Conservation (phyloP, 2,329 filamentous ascomycete species). For the Paraconiothyrium sp. region DNA sequence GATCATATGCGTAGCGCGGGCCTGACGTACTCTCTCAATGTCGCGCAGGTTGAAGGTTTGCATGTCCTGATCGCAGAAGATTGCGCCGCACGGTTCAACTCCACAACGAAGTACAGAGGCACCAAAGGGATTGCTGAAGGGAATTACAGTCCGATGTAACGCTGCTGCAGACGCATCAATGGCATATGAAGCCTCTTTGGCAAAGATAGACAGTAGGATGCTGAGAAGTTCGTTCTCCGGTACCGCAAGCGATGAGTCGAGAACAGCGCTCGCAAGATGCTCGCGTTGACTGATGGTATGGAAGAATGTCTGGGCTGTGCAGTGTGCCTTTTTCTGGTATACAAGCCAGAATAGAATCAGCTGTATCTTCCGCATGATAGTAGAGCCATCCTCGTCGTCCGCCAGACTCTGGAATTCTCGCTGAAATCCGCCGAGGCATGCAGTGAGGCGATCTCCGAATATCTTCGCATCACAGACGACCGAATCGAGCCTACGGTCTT, state of each 20-base stretch:
- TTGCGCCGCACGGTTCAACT: not conserved
- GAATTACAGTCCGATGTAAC: not conserved
- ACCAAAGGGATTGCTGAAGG: not conserved
- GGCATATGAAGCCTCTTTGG: not conserved
- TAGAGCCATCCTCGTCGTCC: not conserved
- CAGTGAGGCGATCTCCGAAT: too few species aligned
- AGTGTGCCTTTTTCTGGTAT: not conserved
- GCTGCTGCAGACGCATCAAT: not conserved
- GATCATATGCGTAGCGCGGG: constrained; percentile 34
- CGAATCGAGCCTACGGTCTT: too few species aligned
- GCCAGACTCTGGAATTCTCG: too few species aligned
- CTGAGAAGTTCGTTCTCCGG: not conserved
- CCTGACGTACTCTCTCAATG: constrained; percentile 26
- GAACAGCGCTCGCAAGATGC: not conserved
- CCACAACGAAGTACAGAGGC: not conserved
- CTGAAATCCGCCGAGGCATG: too few species aligned
- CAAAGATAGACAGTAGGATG: not conserved
- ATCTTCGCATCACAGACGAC: too few species aligned
- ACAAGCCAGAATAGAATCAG: not conserved
- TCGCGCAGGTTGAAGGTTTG: not conserved
- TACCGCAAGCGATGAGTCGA: not conserved
- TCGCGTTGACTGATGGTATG: not conserved
- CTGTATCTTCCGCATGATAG: not conserved
- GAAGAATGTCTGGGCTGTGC: not conserved
- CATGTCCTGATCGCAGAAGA: not conserved